Conservation (phyloP, 805 yeast species). For the Teunomyces pallodes region DNA sequence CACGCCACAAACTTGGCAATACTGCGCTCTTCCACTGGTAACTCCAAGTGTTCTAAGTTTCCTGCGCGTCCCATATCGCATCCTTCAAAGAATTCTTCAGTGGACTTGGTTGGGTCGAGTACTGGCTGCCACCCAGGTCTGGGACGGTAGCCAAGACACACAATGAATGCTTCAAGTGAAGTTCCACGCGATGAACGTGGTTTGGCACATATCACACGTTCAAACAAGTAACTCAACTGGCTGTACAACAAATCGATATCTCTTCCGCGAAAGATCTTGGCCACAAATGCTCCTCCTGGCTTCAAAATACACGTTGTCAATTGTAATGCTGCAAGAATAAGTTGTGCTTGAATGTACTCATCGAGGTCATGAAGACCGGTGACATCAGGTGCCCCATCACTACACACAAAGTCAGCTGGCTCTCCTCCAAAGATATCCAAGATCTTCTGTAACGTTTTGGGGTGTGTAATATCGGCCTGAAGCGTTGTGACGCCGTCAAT, state of each 20-base stretch:
- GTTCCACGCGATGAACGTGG: conserved; percentile 96
- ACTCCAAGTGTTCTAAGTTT: conserved; percentile 44
- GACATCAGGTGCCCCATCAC: conserved; percentile 99
- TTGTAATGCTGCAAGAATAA: conserved; percentile 87
- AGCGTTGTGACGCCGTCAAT: conserved; percentile 85
- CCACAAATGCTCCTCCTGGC: conserved; percentile 91
- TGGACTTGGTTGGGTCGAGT: conserved; percentile 54
- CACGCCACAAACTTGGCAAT: conserved; percentile 95
- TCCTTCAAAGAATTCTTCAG: conserved; percentile 80
- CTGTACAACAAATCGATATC: conserved; percentile 92
- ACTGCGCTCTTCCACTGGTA: conserved; percentile 61
- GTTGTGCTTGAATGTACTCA: conserved; percentile 94
- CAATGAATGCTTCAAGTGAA: conserved; percentile 89
- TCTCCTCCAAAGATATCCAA: conserved; percentile 84
- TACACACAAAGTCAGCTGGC: conserved; percentile 91
- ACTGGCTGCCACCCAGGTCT: conserved; percentile 80
- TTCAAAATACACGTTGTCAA: conserved; percentile 84
- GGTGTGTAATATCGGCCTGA: conserved; percentile 98
- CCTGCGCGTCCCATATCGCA: conserved; percentile 54
- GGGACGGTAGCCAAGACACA: conserved; percentile 85
- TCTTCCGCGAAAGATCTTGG: conserved; percentile 93
- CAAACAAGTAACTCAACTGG: conserved; percentile 86
- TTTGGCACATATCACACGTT: conserved; percentile 88
- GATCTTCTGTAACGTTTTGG: conserved; percentile 75
- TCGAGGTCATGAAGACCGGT: conserved; percentile 96